A percentile compares a stretch with the other conserved stretches of the same genome.
These are phyloP conservation scores for Beauveria bassiana DNA, from an alignment of 2,329 filamentous ascomycete genomes.

Conservation along the genomic window DNA sequence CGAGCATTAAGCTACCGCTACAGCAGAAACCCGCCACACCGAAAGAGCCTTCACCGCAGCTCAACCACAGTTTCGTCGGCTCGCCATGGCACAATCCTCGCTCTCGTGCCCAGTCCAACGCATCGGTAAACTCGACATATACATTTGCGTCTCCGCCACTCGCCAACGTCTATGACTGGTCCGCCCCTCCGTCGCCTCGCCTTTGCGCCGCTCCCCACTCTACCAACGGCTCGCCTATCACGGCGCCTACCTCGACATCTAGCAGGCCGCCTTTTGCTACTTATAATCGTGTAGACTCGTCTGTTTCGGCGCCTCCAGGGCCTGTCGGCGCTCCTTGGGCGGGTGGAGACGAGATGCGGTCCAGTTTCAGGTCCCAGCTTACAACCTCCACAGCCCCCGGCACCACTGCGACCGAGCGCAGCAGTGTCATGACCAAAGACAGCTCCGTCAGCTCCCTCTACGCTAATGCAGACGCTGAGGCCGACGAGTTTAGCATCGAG, in stretches of 20 bases:
- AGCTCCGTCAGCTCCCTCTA: conserved; percentile 64
- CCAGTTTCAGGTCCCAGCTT: conserved; percentile 49
- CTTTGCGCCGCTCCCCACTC: conserved; percentile 7
- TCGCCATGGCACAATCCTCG: conserved; percentile 30
- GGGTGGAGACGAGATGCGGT: conserved; percentile 43
- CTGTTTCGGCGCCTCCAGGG: conserved; percentile 30
- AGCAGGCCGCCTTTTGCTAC: conserved; percentile 22
- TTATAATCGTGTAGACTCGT: conserved; percentile 26
- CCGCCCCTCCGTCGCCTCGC: conserved; percentile 8
- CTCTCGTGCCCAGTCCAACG: conserved; percentile 38
- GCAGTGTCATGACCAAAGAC: conserved; percentile 71
- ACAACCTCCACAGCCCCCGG: conserved; percentile 51
- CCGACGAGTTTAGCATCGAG: conserved; percentile 54
- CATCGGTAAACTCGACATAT: conserved; percentile 39
- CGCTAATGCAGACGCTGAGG: conserved; percentile 30
- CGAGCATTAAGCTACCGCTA: conserved; percentile 38
- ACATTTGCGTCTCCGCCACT: conserved; percentile 36
- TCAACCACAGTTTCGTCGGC: conserved; percentile 18
- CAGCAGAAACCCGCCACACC: background rate
- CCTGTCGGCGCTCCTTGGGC: conserved; percentile 36
- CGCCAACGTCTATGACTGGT: conserved; percentile 12
- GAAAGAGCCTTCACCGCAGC: background rate
- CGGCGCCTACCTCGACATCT: conserved; percentile 21
- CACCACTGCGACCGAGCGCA: conserved; percentile 65
- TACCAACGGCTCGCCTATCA: conserved; percentile 25